These are phyloP conservation scores for Cladobotryum mycophilum DNA, from an alignment of 2,329 filamentous ascomycete species.

Conservation along the genomic window DNA sequence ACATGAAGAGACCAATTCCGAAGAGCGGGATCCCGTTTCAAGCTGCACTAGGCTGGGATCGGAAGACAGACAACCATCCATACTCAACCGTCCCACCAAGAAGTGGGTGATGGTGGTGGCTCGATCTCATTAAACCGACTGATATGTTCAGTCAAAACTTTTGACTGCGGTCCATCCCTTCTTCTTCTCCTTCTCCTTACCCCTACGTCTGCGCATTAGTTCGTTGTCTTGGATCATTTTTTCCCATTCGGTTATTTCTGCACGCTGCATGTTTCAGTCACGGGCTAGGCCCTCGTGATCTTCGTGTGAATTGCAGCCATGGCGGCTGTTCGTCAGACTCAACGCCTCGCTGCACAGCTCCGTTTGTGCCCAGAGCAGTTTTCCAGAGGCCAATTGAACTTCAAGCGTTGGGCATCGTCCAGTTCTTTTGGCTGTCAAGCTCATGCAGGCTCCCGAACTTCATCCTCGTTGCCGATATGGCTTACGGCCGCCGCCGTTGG, in stretches of 20 bases:
- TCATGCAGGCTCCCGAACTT: slow-evolving; percentile 15
- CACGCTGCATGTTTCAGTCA: slow-evolving; percentile 1
- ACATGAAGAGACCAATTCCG: too few species aligned
- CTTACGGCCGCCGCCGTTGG: slow-evolving; percentile 40
- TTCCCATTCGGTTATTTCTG: not conserved
- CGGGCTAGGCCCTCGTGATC: not conserved
- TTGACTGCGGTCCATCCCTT: not conserved
- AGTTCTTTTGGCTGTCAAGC: slow-evolving; percentile 17
- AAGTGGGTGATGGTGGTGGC: too few species aligned
- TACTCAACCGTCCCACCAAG: too few species aligned
- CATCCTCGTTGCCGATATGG: slow-evolving; percentile 19
- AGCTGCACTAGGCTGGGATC: too few species aligned
- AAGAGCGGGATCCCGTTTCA: too few species aligned
- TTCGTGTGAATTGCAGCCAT: slow-evolving; percentile 14
- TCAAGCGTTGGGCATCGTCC: slow-evolving; percentile 20
- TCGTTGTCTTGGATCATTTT: not conserved
- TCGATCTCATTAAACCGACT: too few species aligned
- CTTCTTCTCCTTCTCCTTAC: not conserved
- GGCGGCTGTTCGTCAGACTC: slow-evolving; percentile 26
- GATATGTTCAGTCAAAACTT: too few species aligned
- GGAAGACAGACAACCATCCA: too few species aligned
- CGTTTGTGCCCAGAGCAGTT: slow-evolving; percentile 20
- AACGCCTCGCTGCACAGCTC: slow-evolving; percentile 25
- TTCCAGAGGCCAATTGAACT: slow-evolving; percentile 21
- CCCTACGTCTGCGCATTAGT: not conserved